Conservation (phyloP, 1,284 basidiomycete genomes). For the Naganishia sp. region DNA sequence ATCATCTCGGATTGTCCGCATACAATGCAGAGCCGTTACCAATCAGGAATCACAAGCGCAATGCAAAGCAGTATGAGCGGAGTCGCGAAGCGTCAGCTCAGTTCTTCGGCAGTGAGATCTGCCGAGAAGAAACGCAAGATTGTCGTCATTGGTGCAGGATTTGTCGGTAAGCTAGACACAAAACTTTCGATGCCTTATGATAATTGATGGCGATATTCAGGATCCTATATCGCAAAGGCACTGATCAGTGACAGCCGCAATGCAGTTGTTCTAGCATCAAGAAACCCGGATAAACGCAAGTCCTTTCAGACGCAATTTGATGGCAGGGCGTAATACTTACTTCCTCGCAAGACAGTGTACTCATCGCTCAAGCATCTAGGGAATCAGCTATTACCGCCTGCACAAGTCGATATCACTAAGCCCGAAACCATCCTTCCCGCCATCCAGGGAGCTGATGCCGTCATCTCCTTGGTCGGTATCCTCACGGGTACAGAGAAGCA, state of each 20-base stretch:
- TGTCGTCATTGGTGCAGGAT: conserved; percentile 67
- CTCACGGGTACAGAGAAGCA: conserved; percentile 61
- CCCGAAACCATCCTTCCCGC: conserved; percentile 55
- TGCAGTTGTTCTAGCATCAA: conserved; percentile 61
- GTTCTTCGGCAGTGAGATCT: not conserved
- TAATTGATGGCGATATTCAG: conserved; percentile 46
- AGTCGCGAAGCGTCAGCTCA: not conserved
- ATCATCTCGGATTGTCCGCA: too few relatives aligned
- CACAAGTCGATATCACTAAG: conserved; percentile 62
- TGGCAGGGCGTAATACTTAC: not conserved
- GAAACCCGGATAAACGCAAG: conserved; percentile 57
- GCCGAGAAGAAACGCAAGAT: conserved; percentile 53
- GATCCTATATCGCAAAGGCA: conserved; percentile 61
- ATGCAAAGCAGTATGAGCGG: not conserved
- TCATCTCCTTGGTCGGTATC: conserved; percentile 67
- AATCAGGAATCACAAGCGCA: not conserved
- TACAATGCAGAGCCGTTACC: not conserved
- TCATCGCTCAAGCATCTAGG: conserved; percentile 42
- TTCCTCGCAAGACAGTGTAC: conserved; percentile 38
- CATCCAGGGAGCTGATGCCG: conserved; percentile 60
- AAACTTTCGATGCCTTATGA: not conserved
- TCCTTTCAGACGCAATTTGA: conserved; percentile 16
- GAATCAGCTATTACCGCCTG: conserved; percentile 55
- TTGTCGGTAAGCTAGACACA: conserved; percentile 58
- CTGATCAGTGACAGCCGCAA: conserved; percentile 52